Base-by-base conservation (phyloP, 2,329 filamentous ascomycete species). In the Colletotrichum karsti region DNA sequence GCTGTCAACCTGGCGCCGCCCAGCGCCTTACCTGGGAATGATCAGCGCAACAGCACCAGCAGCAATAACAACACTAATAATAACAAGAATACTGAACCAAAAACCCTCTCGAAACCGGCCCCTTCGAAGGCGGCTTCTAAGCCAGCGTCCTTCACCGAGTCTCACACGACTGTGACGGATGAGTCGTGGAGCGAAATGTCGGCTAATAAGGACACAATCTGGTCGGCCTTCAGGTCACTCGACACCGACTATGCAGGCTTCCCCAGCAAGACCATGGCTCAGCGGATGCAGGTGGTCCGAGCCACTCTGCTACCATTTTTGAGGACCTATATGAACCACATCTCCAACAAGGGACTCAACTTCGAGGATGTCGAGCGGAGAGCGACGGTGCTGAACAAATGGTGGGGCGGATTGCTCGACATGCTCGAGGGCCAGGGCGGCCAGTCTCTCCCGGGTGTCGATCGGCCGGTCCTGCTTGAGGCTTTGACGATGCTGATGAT, bases 371-470 rank as follows among this genome's bases (percentile, higher is more conserved):
- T 97, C 48, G 94, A 98, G 74, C 88, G 92, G 37, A 88, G 95
- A 67, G 88, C 92, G 2, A 90, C 90, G 48, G 93, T 97, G 53
- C 81, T 97, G 65, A 93, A 96, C 77, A 95, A 93, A 76, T 98
- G 95, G 95, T 98, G 95, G 95, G 91, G 86, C 46, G 91, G 89
- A 2, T 83, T 97, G 41, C 81, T 97, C 63, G 94, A 96, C 67
- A 90, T 97, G 83, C 87, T 97, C 24, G 91, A 94, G 71, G 92
- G 92, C 33, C 87, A 88, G 6, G 71, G 80, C 63, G 79, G 85
- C 55, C 92, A 94, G 73, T 91, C 92, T 3, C 90, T 97, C 13
- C 90, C 93, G 1, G 93, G 93, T 10, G 91, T 93, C n/a, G 95
- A 97, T 74, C 87, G 94, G 33, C 93, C 94, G 1, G 87, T 90